Evolutionary conservation across 129 eudicot genomes (phyloP).

Genomic region (Ambrosia artemisiifolia): DNA sequence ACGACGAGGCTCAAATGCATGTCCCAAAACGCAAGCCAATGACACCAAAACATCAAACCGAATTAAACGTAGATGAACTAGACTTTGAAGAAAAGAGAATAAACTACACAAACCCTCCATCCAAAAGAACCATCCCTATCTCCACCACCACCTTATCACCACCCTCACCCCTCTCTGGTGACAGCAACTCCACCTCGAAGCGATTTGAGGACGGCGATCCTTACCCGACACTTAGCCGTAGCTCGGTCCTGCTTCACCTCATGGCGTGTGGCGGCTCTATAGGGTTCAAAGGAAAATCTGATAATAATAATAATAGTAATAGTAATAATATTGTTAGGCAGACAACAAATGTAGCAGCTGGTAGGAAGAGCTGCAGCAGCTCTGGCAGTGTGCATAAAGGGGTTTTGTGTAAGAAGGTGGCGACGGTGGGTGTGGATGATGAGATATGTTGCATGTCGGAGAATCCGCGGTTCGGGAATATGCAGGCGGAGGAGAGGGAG

Average conservation of each 20-base stretch:
- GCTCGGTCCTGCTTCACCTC: slow-evolving; percentile 58
- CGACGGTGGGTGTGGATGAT: slow-evolving; percentile 31
- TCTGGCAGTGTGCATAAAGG: slow-evolving; percentile 47
- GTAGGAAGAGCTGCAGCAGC: slow-evolving; percentile 48
- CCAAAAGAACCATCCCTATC: slow-evolving; percentile 39
- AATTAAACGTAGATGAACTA: slow-evolving; percentile 35
- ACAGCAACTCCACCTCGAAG: slow-evolving; percentile 39
- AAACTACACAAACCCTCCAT: slow-evolving; percentile 35
- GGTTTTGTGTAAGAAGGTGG: slow-evolving; percentile 42
- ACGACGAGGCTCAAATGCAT: slow-evolving; percentile 13
- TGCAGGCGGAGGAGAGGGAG: slow-evolving; percentile 80
- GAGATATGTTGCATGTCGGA: slow-evolving; percentile 87
- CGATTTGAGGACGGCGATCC: slow-evolving; percentile 61
- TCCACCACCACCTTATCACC: slow-evolving; percentile 25
- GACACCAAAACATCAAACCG: slow-evolving; percentile 36
- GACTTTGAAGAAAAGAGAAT: slow-evolving; percentile 47
- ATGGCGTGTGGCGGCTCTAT: slow-evolving; percentile 73
- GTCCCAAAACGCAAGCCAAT: slow-evolving; percentile 35
- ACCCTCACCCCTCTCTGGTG: slow-evolving; percentile 42
- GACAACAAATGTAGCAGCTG: background rate
- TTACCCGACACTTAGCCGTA: slow-evolving; percentile 45
- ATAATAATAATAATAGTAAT: background rate
- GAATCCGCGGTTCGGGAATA: slow-evolving; percentile 87
- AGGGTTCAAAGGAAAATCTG: slow-evolving; percentile 47
- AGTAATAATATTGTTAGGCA: slow-evolving; percentile 3